Evolutionary conservation across 2,329 filamentous ascomycete species (phyloP), one percentile per base, ranked within the genome.

Genomic region (Drechslera avenae): DNA sequence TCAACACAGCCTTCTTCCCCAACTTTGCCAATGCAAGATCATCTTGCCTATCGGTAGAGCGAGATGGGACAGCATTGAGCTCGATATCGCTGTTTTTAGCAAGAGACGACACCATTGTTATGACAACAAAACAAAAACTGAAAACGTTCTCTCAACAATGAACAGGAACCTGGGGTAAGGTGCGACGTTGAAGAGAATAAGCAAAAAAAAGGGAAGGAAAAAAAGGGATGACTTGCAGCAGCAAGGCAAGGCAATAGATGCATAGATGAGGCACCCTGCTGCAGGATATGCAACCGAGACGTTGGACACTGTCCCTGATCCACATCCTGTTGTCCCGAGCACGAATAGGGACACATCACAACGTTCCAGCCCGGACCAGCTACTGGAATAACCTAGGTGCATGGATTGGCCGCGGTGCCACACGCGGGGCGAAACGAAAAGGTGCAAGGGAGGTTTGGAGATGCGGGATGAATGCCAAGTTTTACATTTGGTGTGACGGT

Each of bases 1-100:
- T 66, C 21, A 64, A 35, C 1, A 66, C 63, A 17, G 63, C 50
- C 19, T 62, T 63, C 46, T 66, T 66, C 9, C 63, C 63, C 23
- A 66, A 19, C 30, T 52, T 53, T 8, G 59, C 57, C 5, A 65
- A 53, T n/a, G 56, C 56, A 26, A 58, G 47, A 19, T 60, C 54
- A 50, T 65, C 62, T 16, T 60, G 50, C 18, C 48, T 51, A 14
- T 59, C 50, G 2, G 46, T 52, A 1, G 51, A 57, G 8, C 39
- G 43, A 13, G 47, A 41, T 2, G 41, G 42, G 16, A 42, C 7
- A 10, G 50, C 46, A 7, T 35, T 47, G 40, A 64, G 41, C 51
- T 62, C 59, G 7, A 59, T 42, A 19, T 54, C 53, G 16, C 45
- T 36, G 26, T 44, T 39, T 32, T 64, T 64, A 1, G 48, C 41